Percentiles rank a stretch among this genome's conserved stretches.
phyloP scores from a whole-genome alignment of 495 filamentous ascomycete genomes.

The Penicillium robsamsonii region DNA sequence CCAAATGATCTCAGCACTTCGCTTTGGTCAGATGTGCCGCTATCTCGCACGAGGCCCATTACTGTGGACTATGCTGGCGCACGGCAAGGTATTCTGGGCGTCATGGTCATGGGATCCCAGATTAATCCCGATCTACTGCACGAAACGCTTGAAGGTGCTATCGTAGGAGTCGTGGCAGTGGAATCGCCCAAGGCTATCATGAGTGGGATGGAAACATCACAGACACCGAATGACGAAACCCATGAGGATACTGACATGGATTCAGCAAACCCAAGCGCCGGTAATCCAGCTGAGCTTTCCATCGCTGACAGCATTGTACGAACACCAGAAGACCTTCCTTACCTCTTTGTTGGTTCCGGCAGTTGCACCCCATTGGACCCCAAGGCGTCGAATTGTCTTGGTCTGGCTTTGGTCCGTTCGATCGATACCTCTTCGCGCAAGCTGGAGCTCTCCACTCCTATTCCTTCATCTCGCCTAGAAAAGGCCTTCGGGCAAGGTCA shows the following conservation, averaged over 20 bases:
- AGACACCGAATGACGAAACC: constrained; percentile 11
- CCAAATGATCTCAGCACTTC: constrained; percentile 33
- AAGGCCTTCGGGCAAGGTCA: constrained; percentile 35
- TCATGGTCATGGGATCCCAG: constrained; percentile 53
- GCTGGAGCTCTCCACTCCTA: constrained; percentile 50
- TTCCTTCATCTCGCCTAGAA: constrained; percentile 36
- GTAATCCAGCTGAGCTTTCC: constrained; percentile 2
- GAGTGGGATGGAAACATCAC: constrained; percentile 9
- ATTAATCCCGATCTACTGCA: constrained; percentile 45
- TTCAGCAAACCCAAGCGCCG: constrained; percentile 3
- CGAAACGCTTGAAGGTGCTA: constrained; percentile 54
- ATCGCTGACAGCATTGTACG: constrained; percentile 29
- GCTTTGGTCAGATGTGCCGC: constrained; percentile 48
- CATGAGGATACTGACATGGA: constrained; percentile 30
- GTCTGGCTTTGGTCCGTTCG: constrained; percentile 51
- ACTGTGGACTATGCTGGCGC: constrained; percentile 55
- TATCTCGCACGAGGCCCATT: constrained; percentile 50
- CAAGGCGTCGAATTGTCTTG: constrained; percentile 44
- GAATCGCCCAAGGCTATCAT: constrained; percentile 43
- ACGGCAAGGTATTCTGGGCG: constrained; percentile 48
- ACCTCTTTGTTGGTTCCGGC: constrained; percentile 41
- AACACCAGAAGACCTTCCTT: constrained; percentile 41
- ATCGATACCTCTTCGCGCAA: constrained; percentile 39
- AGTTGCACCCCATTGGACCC: constrained; percentile 43
- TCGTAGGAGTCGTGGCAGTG: constrained; percentile 57